Conservation (phyloP, 306 rosid species). For the Prosopis cineraria region DNA sequence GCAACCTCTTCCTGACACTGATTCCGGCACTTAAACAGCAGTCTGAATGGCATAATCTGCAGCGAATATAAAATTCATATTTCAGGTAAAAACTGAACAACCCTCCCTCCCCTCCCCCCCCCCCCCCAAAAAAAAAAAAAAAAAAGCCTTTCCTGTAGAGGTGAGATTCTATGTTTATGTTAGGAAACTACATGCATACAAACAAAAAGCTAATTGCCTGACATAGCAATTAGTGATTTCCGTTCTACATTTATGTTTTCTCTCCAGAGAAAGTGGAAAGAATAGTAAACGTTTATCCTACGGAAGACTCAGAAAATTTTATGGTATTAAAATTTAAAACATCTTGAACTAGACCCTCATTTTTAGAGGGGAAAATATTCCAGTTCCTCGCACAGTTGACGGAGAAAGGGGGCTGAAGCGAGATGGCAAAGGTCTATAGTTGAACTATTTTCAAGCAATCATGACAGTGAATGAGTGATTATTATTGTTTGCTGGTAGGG, state of each 20-base stretch:
- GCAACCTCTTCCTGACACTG: constrained; percentile 45
- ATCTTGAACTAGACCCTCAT: background rate
- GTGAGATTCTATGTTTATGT: background rate
- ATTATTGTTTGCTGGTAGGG: background rate
- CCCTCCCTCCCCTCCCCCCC: no score
- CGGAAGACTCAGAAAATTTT: background rate
- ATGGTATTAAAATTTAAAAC: no score
- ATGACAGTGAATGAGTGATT: background rate
- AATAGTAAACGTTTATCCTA: background rate
- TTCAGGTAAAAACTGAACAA: background rate
- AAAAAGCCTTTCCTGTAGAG: background rate
- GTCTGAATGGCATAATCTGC: constrained; percentile 70
- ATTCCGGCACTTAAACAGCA: constrained; percentile 59
- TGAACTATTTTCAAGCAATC: constrained; percentile 11
- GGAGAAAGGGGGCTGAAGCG: background rate
- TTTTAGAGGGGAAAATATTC: background rate
- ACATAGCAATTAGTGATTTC: no score
- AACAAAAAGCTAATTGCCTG: constrained; percentile 13
- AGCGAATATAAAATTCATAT: constrained; percentile 28
- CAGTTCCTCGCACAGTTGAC: background rate
- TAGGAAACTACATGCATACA: constrained; percentile 17
- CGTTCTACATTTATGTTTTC: constrained; percentile 7
- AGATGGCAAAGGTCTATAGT: background rate
- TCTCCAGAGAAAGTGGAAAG: background rate
- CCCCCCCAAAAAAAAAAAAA: background rate